Evolutionary conservation across 2,329 filamentous ascomycete species (phyloP), one percentile per base, ranked within the genome.

Genomic region (Aurifilum marmelostoma): DNA sequence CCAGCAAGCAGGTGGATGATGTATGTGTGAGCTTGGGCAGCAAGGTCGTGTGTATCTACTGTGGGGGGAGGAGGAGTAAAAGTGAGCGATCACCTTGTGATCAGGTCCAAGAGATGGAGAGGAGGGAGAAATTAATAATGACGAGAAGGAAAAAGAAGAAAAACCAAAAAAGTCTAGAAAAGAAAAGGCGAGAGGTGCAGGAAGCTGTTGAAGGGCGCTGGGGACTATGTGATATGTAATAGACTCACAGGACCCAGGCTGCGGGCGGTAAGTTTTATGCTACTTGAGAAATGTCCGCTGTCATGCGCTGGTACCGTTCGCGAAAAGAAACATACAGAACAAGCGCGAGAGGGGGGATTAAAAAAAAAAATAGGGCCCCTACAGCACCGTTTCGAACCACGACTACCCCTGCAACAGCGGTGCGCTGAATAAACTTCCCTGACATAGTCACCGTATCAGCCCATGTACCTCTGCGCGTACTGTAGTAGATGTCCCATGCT

Each of bases 151-250:
- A 41, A 52, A 68, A 41, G 3, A 27, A 60, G 37, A 39, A 61
- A 39, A 11, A 34, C 18, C 6, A 61, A 37, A 34, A n/a, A 29
- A 32, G 27, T 11, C 5, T n/a, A 29, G 34, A 39, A 68, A 18
- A 47, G 39, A 27, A 34, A n/a, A 66, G 24, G 56, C 34, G 34
- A 29, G 66, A 63, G 34, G 52, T 21, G 12, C 34, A 39, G 54
- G 54, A 66, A 61, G 60, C 6, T 52, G 63, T 34, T 66, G 58
- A 63, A 68, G 50, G 63, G 63, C 47, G 59, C 58, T 66, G 63
- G 68, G 67, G 66, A 72, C 69, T 69, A 71, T 71, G 66, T 68
- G 69, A 69, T 71, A 66, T 70, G 69, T 70, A 71, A 71, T 71
- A 37, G 63, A 69, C 62, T 70, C 63, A 47, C 43, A 32, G 59